Evolutionary conservation across 192 early-diverging fungal species (phyloP).

Genomic region (Dimargaris xerosporica): DNA sequence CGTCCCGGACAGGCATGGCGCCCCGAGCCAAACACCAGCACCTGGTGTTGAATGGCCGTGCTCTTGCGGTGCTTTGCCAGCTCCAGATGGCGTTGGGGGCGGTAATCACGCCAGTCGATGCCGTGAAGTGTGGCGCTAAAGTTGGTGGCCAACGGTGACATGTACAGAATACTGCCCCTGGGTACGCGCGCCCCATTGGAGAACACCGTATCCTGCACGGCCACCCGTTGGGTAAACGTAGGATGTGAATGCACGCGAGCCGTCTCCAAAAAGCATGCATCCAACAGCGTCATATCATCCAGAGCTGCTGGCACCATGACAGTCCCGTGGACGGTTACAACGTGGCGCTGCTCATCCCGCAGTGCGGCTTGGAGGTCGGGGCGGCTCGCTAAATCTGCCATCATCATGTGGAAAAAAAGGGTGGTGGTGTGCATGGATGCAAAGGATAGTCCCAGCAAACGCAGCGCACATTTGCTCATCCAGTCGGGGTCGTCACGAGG

Average conservation of each 20-base stretch:
- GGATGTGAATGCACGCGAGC: not conserved
- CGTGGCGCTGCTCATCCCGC: not conserved
- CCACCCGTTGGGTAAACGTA: no score
- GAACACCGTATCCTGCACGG: not conserved
- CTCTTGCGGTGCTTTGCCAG: not conserved
- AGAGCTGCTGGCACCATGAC: not conserved
- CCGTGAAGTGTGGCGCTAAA: not conserved
- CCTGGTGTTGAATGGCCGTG: not conserved
- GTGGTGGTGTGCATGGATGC: slow-evolving; percentile 3
- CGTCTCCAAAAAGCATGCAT: not conserved
- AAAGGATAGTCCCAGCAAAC: not conserved
- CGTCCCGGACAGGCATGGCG: slow-evolving; percentile 2
- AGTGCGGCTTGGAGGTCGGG: not conserved
- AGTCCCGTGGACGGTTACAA: not conserved
- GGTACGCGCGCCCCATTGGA: not conserved
- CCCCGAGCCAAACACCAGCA: not conserved
- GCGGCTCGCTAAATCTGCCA: not conserved
- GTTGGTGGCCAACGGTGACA: not conserved
- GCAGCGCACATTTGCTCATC: not conserved
- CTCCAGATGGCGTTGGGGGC: not conserved
- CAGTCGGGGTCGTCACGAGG: not conserved
- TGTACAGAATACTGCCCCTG: not conserved
- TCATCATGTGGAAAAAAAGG: not conserved
- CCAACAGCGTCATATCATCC: not conserved
- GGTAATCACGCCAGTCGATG: not conserved